Percentiles rank a stretch among this genome's conserved stretches.
Conservation (phyloP, 2,329 filamentous ascomycete genomes). For the Fusarium praegraminearum region DNA sequence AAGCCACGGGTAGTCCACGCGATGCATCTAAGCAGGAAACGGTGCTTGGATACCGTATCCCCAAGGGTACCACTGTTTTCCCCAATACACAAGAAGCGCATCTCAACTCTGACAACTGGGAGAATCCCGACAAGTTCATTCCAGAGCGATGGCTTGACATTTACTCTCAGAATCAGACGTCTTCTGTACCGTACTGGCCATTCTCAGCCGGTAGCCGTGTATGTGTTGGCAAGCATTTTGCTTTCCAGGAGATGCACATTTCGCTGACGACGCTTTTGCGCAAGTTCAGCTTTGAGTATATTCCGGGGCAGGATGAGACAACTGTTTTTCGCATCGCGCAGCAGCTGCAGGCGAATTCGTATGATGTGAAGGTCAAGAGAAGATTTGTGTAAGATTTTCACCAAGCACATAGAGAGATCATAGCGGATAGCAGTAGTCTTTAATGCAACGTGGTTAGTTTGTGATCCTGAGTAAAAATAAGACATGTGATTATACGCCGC, state of each 20-base stretch:
- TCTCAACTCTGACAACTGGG: not conserved
- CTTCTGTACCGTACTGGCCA: not conserved
- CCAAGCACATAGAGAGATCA: too few species aligned
- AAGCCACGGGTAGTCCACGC: slow-evolving; percentile 2
- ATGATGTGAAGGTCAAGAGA: not conserved
- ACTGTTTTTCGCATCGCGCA: slow-evolving; percentile 13
- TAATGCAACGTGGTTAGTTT: too few species aligned
- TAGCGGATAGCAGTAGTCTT: too few species aligned
- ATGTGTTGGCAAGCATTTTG: slow-evolving; percentile 4
- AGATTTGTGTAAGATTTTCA: not conserved
- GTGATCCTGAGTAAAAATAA: too few species aligned
- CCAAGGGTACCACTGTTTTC: slow-evolving; percentile 4
- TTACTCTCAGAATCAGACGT: not conserved
- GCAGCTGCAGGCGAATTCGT: not conserved
- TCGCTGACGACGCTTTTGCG: slow-evolving; percentile 6
- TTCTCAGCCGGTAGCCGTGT: not conserved
- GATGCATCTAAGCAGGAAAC: slow-evolving; percentile 1
- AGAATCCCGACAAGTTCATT: not conserved
- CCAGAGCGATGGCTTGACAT: slow-evolving; percentile 7
- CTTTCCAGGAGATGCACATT: slow-evolving; percentile 11
- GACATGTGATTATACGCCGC: too few species aligned
- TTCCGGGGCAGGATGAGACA: slow-evolving; percentile 3
- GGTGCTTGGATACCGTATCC: not conserved
- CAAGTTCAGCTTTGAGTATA: slow-evolving; percentile 1
- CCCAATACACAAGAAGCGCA: slow-evolving; percentile 7